These are phyloP conservation scores for Suillus tomentosus DNA, from an alignment of 768 basidiomycete genomes.

Conservation along the genomic window DNA sequence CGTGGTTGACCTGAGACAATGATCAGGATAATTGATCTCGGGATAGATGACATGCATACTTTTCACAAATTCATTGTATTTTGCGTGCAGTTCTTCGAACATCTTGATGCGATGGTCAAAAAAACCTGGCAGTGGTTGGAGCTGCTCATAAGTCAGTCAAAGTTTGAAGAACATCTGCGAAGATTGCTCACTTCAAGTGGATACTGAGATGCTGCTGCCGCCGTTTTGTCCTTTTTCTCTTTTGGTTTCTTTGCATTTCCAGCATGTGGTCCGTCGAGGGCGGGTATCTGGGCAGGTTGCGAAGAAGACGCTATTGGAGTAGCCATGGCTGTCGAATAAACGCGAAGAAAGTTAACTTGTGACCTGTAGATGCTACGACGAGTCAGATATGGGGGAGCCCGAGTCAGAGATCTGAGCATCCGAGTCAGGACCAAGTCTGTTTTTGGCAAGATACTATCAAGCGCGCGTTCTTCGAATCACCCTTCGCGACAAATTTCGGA, in stretches of 20 bases:
- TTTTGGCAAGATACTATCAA: conserved; percentile 22
- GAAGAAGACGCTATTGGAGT: conserved; percentile 57
- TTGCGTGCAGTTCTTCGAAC: conserved; percentile 83
- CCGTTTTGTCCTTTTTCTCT: conserved; percentile 42
- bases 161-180: not conserved
- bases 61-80: conserved; percentile 80
- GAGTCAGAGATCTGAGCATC: conserved; percentile 39
- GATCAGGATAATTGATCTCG: conserved; percentile 9
- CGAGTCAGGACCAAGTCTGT: conserved; percentile 18
- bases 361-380: conserved; percentile 22
- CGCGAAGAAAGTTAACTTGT: conserved; percentile 16
- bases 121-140: conserved; percentile 82
- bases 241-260: conserved; percentile 45
- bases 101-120: conserved; percentile 89
- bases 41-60: conserved; percentile 43
- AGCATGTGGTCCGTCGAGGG: conserved; percentile 46
- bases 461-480: conserved; percentile 12
- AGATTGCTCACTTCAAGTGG: conserved; percentile 60
- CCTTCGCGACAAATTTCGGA: not conserved
- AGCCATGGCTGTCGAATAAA: conserved; percentile 49
- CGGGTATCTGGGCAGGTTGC: conserved; percentile 48
- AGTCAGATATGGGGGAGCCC: conserved; percentile 27
- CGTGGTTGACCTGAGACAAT: conserved; percentile 63
- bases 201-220: conserved; percentile 41
- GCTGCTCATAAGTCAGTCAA: conserved; percentile 40